A percentile compares a stretch with the other conserved stretches of the same genome.
phyloP scores from a whole-genome alignment of 2,329 filamentous ascomycete genomes.

The Penicillium sp. region DNA sequence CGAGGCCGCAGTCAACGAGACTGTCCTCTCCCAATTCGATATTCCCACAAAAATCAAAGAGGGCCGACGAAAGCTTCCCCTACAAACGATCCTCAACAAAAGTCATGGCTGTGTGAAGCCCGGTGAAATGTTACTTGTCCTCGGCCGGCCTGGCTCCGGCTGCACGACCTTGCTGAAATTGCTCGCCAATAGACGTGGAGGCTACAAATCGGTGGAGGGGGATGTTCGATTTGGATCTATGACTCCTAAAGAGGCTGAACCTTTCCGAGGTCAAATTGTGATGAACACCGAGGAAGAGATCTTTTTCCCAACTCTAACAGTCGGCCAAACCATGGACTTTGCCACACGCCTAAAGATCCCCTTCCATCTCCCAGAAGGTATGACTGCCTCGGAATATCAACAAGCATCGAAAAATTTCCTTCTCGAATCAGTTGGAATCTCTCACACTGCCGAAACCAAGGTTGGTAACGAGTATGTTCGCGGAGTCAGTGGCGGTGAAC shows the following conservation, averaged over 20 bases:
- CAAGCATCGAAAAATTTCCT: slow-evolving; percentile 54
- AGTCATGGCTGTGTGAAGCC: slow-evolving; percentile 69
- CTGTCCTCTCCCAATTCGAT: slow-evolving; percentile 61
- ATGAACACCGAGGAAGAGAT: slow-evolving; percentile 56
- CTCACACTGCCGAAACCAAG: slow-evolving; percentile 63
- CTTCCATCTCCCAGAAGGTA: slow-evolving; percentile 47
- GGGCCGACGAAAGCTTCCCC: slow-evolving; percentile 54
- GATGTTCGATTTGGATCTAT: slow-evolving; percentile 58
- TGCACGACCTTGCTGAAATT: slow-evolving; percentile 71
- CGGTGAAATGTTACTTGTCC: slow-evolving; percentile 69
- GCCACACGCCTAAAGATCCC: slow-evolving; percentile 59
- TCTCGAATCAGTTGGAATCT: slow-evolving; percentile 57
- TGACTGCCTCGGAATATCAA: slow-evolving; percentile 49
- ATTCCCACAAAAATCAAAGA: slow-evolving; percentile 56
- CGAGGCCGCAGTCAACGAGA: slow-evolving; percentile 65
- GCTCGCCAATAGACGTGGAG: slow-evolving; percentile 62
- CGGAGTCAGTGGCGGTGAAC: slow-evolving; percentile 66
- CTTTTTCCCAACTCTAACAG: slow-evolving; percentile 53
- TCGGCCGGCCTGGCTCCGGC: slow-evolving; percentile 67
- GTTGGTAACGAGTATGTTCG: slow-evolving; percentile 66
- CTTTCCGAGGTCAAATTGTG: slow-evolving; percentile 58
- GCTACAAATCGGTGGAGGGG: slow-evolving; percentile 59
- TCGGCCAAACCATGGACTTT: slow-evolving; percentile 55
- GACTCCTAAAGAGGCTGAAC: slow-evolving; percentile 41
- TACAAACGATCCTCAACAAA: slow-evolving; percentile 64